A percentile compares a stretch with the other conserved stretches of the same genome.
Evolutionary conservation across 2,329 filamentous ascomycete species (phyloP).

Genomic region (Aureobasidium pullulans): DNA sequence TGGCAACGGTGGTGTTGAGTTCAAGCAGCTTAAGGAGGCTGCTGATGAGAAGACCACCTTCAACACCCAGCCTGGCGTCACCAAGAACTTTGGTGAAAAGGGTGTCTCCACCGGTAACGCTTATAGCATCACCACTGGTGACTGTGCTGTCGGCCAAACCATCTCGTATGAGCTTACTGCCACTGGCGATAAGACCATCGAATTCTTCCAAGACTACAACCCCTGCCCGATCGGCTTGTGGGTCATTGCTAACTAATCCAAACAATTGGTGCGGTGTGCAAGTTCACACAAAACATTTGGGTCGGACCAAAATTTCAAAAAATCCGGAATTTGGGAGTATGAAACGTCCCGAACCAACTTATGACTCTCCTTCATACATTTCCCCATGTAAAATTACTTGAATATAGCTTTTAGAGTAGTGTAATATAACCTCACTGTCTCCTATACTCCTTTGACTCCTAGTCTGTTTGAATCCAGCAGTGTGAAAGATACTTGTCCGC

Average conservation of each 20-base stretch:
- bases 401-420: neutral
- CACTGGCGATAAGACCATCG: constrained; percentile 16
- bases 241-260: constrained; percentile 7
- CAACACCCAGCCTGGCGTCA: constrained; percentile 8
- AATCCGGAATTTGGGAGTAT: neutral
- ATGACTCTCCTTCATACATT: constrained; percentile 2
- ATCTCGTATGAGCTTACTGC: constrained; percentile 21
- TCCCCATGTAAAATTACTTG: neutral
- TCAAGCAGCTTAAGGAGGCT: constrained; percentile 36
- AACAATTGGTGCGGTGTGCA: neutral
- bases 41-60: constrained; percentile 43
- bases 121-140: constrained; percentile 21
- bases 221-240: constrained; percentile 15
- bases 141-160: constrained; percentile 22
- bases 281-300: neutral
- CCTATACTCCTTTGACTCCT: too few species aligned
- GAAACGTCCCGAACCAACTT: constrained; percentile 2
- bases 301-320: neutral
- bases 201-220: constrained; percentile 22
- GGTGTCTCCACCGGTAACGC: constrained; percentile 21
- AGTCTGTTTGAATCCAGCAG: too few species aligned
- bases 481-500: too few species aligned
- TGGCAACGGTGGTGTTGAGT: constrained; percentile 40
- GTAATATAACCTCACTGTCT: neutral
- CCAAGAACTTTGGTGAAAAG: constrained; percentile 12